These are phyloP conservation scores for Raffaelea deltoideospora DNA, from an alignment of 2,329 filamentous ascomycete genomes.

Conservation along the genomic window DNA sequence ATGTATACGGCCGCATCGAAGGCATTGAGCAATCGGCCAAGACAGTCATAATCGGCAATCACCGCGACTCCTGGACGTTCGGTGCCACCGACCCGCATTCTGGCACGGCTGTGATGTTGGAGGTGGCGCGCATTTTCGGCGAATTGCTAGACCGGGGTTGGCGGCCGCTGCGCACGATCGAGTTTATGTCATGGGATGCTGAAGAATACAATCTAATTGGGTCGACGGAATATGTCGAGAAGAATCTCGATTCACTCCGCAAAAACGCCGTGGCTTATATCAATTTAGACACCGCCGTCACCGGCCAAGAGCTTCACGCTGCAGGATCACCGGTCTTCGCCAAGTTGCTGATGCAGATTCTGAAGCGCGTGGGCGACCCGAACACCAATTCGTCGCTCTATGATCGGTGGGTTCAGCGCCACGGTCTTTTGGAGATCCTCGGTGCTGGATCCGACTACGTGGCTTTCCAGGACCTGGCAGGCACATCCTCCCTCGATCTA, in stretches of 20 bases:
- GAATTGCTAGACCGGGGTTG: slow-evolving; percentile 64
- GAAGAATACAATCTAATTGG: slow-evolving; percentile 88
- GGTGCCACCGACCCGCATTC: slow-evolving; percentile 76
- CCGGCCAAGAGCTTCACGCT: slow-evolving; percentile 60
- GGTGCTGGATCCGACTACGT: slow-evolving; percentile 72
- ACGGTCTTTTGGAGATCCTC: slow-evolving; percentile 48
- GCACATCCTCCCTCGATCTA: slow-evolving; percentile 76
- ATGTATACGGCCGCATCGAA: slow-evolving; percentile 69
- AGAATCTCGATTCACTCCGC: slow-evolving; percentile 58
- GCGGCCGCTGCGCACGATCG: slow-evolving; percentile 84
- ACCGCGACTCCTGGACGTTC: slow-evolving; percentile 84
- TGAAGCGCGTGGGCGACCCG: slow-evolving; percentile 64
- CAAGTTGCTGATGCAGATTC: slow-evolving; percentile 53
- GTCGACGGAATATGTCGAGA: slow-evolving; percentile 89
- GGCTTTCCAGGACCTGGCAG: slow-evolving; percentile 81
- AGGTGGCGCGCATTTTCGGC: slow-evolving; percentile 74
- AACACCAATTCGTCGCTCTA: slow-evolving; percentile 55
- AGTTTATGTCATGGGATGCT: slow-evolving; percentile 94
- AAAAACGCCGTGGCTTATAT: slow-evolving; percentile 71
- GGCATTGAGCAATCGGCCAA: slow-evolving; percentile 77
- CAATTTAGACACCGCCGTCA: slow-evolving; percentile 76
- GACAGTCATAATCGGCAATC: slow-evolving; percentile 79
- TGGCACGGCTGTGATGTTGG: slow-evolving; percentile 81
- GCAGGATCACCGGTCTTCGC: slow-evolving; percentile 69
- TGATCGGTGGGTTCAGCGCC: slow-evolving; percentile 57